A percentile compares a stretch with the other conserved stretches of the same genome.
Conservation (phyloP, 805 yeast genomes). For the Candida multigemmis region DNA sequence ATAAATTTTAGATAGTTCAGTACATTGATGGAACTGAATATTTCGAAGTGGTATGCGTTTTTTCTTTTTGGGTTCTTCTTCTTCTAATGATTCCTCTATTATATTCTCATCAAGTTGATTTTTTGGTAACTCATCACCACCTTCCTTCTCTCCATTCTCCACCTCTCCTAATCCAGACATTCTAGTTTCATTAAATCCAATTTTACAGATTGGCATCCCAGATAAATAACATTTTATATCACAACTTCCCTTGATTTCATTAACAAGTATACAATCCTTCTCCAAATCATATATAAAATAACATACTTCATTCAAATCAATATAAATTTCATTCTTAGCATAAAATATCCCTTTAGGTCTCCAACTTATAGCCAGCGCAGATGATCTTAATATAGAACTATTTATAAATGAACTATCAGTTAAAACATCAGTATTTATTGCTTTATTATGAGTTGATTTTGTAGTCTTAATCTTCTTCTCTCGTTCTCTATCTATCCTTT, state of each 20-base stretch:
- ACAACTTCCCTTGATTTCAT: constrained; percentile 26
- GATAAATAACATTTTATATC: constrained; percentile 28
- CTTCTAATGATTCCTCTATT: constrained; percentile 3
- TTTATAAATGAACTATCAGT: constrained; percentile 32
- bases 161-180: constrained; percentile 27
- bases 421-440: constrained; percentile 22
- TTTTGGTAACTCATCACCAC: constrained; percentile 2
- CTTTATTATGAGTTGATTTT: constrained; percentile 30
- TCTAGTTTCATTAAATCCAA: constrained; percentile 31
- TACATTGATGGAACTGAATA: constrained; percentile 54
- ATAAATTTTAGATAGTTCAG: constrained; percentile 64
- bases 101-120: constrained; percentile 1
- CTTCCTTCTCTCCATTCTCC: constrained; percentile 7
- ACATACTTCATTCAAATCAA: constrained; percentile 30
- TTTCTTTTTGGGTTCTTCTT: constrained; percentile 3
- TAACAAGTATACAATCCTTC: constrained; percentile 14
- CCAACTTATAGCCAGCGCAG: constrained; percentile 50
- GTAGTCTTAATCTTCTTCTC: constrained; percentile 8
- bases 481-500: constrained; percentile 1
- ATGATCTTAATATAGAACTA: constrained; percentile 65
- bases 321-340: constrained; percentile 33
- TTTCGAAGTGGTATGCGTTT: constrained; percentile 22
- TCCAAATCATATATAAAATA: constrained; percentile 28
- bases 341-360: constrained; percentile 37
- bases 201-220: constrained; percentile 34